Evolutionary conservation across 768 basidiomycete species (phyloP).

Genomic region (Tylopilus plumbeoviolaceoides): DNA sequence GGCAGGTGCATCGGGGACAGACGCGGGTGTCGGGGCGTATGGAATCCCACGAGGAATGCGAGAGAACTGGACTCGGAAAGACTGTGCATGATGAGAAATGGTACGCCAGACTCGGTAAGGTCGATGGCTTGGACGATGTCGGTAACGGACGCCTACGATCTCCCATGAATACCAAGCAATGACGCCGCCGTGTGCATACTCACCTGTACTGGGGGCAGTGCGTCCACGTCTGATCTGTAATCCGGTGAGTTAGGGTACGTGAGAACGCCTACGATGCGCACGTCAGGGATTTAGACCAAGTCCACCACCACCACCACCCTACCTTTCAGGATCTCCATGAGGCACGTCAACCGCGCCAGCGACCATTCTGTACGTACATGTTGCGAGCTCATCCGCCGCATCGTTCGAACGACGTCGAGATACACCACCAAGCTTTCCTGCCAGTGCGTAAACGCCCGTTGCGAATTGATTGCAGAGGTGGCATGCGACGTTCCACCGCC

Average conservation of each 20-base stretch:
- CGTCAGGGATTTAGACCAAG: neutral
- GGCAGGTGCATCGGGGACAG: constrained; percentile 11
- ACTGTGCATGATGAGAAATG: constrained; percentile 77
- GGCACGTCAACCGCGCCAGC: constrained; percentile 54
- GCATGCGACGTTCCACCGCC: constrained; percentile 13
- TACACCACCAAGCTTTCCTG: constrained; percentile 86
- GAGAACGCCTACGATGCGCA: constrained; percentile 48
- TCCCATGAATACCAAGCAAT: constrained; percentile 1
- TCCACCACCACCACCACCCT: neutral
- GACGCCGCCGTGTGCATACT: constrained; percentile 3
- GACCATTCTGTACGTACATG: constrained; percentile 58
- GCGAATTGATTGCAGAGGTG: constrained; percentile 7
- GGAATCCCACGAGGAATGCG: constrained; percentile 81
- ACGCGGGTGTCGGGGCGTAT: constrained; percentile 35
- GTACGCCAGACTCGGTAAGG: constrained; percentile 52
- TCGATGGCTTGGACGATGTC: constrained; percentile 68
- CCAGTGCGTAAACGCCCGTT: constrained; percentile 21
- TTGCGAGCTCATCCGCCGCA: constrained; percentile 46
- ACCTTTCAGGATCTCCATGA: constrained; percentile 82
- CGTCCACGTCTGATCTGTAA: constrained; percentile 85
- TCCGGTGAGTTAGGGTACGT: constrained; percentile 83
- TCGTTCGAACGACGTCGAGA: constrained; percentile 64
- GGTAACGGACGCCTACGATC: constrained; percentile 60
- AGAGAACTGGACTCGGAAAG: constrained; percentile 82
- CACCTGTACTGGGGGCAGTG: constrained; percentile 77